Percentiles rank a stretch among this genome's conserved stretches.
Evolutionary conservation across 2,329 filamentous ascomycete genomes (phyloP).

Genomic region (Aureobasidium sp.): DNA sequence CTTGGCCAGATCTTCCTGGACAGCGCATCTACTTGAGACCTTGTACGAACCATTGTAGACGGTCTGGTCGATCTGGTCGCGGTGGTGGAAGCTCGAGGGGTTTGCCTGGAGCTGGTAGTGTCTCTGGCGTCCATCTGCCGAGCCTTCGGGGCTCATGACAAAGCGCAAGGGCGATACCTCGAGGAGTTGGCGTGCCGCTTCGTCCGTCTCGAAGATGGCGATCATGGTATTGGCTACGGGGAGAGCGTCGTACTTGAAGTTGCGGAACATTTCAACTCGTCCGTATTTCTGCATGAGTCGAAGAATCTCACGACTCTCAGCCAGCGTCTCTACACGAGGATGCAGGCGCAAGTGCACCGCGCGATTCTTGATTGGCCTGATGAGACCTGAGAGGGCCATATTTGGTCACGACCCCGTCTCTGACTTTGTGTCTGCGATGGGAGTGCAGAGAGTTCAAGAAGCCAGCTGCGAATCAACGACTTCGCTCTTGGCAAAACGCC

Average conservation of each 20-base stretch:
- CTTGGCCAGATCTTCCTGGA: conserved; percentile 32
- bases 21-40: conserved; percentile 23
- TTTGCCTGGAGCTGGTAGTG: conserved; percentile 14
- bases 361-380: conserved; percentile 32
- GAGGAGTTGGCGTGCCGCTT: conserved; percentile 36
- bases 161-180: conserved; percentile 41
- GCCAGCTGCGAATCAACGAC: not conserved
- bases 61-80: conserved; percentile 29
- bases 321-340: conserved; percentile 40
- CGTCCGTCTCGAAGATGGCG: conserved; percentile 39
- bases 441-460: not conserved
- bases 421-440: not conserved
- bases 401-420: not conserved
- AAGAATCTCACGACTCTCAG: conserved; percentile 44
- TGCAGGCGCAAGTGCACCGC: conserved; percentile 42
- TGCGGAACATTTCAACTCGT: conserved; percentile 42
- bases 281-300: conserved; percentile 42
- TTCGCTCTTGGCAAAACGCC: not conserved
- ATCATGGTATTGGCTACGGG: conserved; percentile 37
- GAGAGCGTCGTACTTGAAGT: conserved; percentile 41
- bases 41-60: conserved; percentile 27
- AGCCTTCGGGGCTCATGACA: conserved; percentile 32
- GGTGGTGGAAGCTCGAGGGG: conserved; percentile 8
- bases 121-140: conserved; percentile 7
- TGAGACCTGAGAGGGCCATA: conserved; percentile 13